Evolutionary conservation across 2,329 filamentous ascomycete species (phyloP).

Genomic region (Conoideocrella luteorostrata): DNA sequence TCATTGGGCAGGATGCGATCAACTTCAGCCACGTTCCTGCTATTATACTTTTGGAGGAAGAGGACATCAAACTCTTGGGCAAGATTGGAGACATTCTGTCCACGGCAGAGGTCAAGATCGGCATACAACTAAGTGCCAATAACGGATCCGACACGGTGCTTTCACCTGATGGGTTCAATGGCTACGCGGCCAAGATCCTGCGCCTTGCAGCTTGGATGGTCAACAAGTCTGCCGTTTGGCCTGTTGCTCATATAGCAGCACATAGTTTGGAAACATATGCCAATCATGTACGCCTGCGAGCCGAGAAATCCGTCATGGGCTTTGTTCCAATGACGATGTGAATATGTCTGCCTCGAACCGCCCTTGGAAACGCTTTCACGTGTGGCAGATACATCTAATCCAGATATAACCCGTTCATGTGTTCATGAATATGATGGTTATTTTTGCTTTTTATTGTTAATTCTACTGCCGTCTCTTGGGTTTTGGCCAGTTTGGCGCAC

Average conservation of each 20-base stretch:
- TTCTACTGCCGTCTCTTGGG: too few species aligned
- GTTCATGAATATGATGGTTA: too few species aligned
- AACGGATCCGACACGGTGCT: constrained; percentile 48
- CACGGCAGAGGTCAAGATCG: constrained; percentile 75
- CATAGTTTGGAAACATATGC: constrained; percentile 50
- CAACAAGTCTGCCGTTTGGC: constrained; percentile 87
- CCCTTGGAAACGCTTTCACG: too few species aligned
- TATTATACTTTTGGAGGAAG: constrained; percentile 85
- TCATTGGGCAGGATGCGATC: constrained; percentile 76
- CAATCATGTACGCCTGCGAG: constrained; percentile 42
- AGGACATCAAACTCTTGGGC: constrained; percentile 77
- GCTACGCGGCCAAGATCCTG: constrained; percentile 79
- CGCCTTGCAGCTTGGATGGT: constrained; percentile 81
- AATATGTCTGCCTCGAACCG: too few species aligned
- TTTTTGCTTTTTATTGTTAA: too few species aligned
- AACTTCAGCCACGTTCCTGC: constrained; percentile 76
- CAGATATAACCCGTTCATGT: too few species aligned
- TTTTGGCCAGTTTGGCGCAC: too few species aligned
- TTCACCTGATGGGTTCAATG: constrained; percentile 54
- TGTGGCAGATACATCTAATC: too few species aligned
- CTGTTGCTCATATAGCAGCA: constrained; percentile 53
- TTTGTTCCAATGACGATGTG: constrained; percentile 24
- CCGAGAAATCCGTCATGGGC: constrained; percentile 44
- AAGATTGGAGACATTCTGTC: constrained; percentile 77
- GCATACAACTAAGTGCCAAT: constrained; percentile 21